Conservation (phyloP, 2,329 filamentous ascomycete species). For the Plectosphaerella plurivora region DNA sequence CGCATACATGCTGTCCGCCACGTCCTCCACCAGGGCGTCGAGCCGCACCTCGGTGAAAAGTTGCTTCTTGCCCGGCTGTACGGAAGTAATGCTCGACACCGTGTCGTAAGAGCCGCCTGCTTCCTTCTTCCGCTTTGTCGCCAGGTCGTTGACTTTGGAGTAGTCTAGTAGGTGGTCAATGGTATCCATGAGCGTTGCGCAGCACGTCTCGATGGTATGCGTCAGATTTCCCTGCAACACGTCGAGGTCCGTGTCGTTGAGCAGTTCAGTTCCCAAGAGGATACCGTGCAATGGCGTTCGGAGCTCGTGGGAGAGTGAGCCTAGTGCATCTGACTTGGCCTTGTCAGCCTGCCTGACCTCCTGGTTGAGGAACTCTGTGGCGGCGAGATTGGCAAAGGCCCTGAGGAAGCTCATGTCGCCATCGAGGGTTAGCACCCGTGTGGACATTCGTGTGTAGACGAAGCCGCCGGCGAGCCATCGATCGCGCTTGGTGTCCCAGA, state of each 20-base stretch:
- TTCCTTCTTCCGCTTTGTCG: constrained; percentile 10
- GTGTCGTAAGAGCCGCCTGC: constrained; percentile 3
- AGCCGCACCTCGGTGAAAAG: constrained; percentile 26
- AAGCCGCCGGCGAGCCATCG: constrained; percentile 30
- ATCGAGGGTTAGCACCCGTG: constrained; percentile 31
- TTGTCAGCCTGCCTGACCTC: constrained; percentile 22
- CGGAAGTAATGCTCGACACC: constrained; percentile 2
- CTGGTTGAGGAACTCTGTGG: constrained; percentile 46
- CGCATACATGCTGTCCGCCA: constrained; percentile 30
- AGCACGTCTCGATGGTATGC: constrained; percentile 45
- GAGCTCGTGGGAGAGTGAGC: constrained; percentile 57
- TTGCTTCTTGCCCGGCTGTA: constrained; percentile 18
- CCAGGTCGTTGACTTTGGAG: constrained; percentile 39
- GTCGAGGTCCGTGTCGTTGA: constrained; percentile 39
- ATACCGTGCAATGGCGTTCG: constrained; percentile 58
- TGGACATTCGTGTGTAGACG: constrained; percentile 21
- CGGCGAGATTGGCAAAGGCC: constrained; percentile 44
- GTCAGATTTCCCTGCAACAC: constrained; percentile 42
- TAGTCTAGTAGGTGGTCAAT: constrained; percentile 52
- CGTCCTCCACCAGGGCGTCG: constrained; percentile 28
- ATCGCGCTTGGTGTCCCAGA: constrained; percentile 23
- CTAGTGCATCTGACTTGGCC: constrained; percentile 50
- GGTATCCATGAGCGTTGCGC: constrained; percentile 47
- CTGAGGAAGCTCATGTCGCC: constrained; percentile 40
- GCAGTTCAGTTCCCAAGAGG: constrained; percentile 45